Percentiles rank a stretch among this genome's conserved stretches.
phyloP scores from a whole-genome alignment of 257 asterid species.

The Gardenia jasminoides region DNA sequence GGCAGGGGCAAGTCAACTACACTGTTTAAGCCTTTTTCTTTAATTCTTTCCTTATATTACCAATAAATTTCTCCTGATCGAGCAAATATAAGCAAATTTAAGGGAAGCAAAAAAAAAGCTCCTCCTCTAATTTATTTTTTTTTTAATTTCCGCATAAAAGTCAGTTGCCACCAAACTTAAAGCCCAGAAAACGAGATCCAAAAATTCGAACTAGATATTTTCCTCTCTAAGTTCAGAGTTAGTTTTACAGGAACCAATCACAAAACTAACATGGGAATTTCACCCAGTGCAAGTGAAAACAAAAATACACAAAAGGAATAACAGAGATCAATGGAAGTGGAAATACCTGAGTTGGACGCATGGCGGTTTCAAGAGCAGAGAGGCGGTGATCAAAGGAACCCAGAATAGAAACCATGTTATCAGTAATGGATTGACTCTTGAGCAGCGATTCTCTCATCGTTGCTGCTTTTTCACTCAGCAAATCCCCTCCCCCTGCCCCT shows the following conservation, averaged over 20 bases:
- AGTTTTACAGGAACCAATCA: not conserved
- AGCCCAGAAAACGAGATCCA: conserved; percentile 24
- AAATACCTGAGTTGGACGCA: conserved; percentile 50
- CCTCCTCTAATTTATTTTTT: not conserved
- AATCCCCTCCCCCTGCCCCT: conserved; percentile 27
- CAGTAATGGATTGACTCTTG: conserved; percentile 46
- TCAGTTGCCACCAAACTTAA: not conserved
- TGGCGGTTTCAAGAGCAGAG: conserved; percentile 50
- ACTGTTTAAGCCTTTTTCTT: not conserved
- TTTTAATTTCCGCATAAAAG: not conserved
- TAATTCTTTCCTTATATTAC: not conserved
- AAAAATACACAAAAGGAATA: not conserved
- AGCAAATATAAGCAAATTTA: not conserved
- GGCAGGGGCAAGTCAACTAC: not conserved
- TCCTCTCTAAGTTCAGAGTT: not conserved
- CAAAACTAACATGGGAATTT: not conserved
- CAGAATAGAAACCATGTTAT: conserved; percentile 41
- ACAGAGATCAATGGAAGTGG: not conserved
- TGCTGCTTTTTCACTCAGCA: conserved; percentile 38
- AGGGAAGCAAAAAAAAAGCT: not conserved
- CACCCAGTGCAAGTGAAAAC: not conserved
- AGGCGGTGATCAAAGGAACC: conserved; percentile 53
- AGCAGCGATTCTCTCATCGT: conserved; percentile 39
- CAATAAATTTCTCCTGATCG: conserved; percentile 9
- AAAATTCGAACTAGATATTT: not conserved